Evolutionary conservation across 352 stramenopile species (phyloP), one percentile per base, ranked within the genome.

Genomic region (Globisporangium recalcitrans): DNA sequence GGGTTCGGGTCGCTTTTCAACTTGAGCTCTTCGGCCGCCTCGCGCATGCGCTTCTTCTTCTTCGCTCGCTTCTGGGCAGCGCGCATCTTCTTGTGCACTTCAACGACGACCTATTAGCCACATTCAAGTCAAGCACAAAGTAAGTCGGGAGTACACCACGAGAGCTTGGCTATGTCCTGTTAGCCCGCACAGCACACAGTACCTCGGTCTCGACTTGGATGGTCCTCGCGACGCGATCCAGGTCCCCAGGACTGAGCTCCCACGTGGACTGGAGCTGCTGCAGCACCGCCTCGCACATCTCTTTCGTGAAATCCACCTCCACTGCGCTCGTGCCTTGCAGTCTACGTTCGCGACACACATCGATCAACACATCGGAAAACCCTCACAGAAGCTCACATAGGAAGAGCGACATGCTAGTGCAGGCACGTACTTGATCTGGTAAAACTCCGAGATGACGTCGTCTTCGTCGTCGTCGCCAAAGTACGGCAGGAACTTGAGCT

Each of bases 391-490:
- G n/a, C n/a, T n/a, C n/a, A n/a, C n/a, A n/a, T n/a, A n/a, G n/a
- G n/a, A n/a, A n/a, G n/a, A n/a, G n/a, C n/a, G n/a, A n/a, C n/a
- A n/a, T n/a, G n/a, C n/a, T n/a, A n/a, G n/a, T n/a, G n/a, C n/a
- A n/a, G n/a, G 7, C 3, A 65, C 79, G 61, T 64, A 93, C 84
- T 89, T 87, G 68, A 90, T 82, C 51, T 95, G 73, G 58, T 96
- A 93, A 51, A 88, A 90, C 71, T 90, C 80, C 1, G 81, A 87
- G 58, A 93, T 75, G 34, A 90, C 78, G 63, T 91, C 90, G 21
- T 94, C 82, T 19, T 86, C 75, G 59, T 96, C 90, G 62, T 97
- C 88, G 51, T 90, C 80, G 7, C 78, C 80, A 72, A 88, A 88
- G 64, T 88, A 88, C 40, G 80, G 80, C 49, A 87, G 58, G 63